Evolutionary conservation across 108 stramenopile species (phyloP).

Genomic region (Nitzschia inconspicua): DNA sequence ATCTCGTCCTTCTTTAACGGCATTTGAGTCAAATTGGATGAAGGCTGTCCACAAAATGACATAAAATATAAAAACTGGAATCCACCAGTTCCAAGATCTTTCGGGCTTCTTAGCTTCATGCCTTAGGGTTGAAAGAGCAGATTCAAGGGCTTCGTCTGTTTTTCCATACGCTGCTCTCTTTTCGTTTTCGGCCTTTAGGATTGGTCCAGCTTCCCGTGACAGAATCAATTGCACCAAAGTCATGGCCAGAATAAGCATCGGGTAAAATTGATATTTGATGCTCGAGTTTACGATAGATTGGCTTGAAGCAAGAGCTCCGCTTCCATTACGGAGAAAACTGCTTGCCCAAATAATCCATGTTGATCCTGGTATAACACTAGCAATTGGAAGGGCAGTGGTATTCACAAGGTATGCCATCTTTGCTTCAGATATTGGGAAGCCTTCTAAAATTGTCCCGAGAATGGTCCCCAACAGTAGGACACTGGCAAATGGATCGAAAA

Average conservation of each 20-base stretch:
- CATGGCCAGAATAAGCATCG: constrained; percentile 11
- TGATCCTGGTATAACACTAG: constrained; percentile 47
- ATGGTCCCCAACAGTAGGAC: constrained; percentile 47
- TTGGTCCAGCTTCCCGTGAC: constrained; percentile 57
- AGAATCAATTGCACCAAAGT: constrained; percentile 1
- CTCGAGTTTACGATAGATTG: constrained; percentile 42
- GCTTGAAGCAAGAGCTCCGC: constrained; percentile 34
- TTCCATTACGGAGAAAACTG: constrained; percentile 45
- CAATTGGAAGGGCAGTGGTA: constrained; percentile 56
- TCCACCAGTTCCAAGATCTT: constrained; percentile 34
- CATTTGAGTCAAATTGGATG: background rate
- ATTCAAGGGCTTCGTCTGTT: constrained; percentile 3
- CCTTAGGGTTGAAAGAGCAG: too few species aligned
- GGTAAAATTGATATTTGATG: constrained; percentile 57
- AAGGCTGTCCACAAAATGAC: constrained; percentile 2
- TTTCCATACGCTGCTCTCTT: constrained; percentile 38
- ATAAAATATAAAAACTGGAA: background rate
- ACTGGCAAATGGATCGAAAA: constrained; percentile 63
- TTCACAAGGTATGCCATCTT: constrained; percentile 65
- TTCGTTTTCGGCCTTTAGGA: constrained; percentile 54
- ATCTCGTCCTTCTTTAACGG: background rate
- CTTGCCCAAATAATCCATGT: constrained; percentile 60
- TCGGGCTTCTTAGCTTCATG: constrained; percentile 9
- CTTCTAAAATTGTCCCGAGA: constrained; percentile 45
- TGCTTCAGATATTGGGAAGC: constrained; percentile 40